phyloP scores from a whole-genome alignment of 192 early-diverging fungal species.

The Dispira parvispora region DNA sequence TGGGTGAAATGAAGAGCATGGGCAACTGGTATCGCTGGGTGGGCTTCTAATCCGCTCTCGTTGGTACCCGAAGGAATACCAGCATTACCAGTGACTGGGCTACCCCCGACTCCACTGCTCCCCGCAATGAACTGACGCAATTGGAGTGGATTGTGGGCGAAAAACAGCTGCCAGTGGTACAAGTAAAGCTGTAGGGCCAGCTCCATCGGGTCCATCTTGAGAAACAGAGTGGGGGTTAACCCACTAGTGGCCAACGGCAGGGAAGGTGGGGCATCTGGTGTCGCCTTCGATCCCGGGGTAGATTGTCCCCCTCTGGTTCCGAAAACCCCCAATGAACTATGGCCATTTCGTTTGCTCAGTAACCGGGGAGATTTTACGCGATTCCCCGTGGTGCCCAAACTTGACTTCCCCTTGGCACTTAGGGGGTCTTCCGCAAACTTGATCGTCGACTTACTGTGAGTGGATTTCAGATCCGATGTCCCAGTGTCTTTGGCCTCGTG shows the following conservation, averaged over 20 bases:
- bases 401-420: not conserved
- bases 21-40: constrained; percentile 7
- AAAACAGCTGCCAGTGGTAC: constrained; percentile 34
- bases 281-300: too few species aligned
- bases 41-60: constrained; percentile 4
- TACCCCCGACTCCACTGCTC: constrained; percentile 13
- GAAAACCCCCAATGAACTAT: not conserved
- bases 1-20: constrained; percentile 33
- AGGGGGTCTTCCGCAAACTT: not conserved
- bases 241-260: constrained; percentile 34
- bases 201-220: constrained; percentile 34
- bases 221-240: constrained; percentile 39
- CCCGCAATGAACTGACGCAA: constrained; percentile 3
- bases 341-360: not conserved
- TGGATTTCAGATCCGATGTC: not conserved
- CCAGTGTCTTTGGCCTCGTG: not conserved
- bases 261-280: not conserved
- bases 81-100: constrained; percentile 16
- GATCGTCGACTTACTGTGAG: not conserved
- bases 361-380: not conserved
- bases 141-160: constrained; percentile 19
- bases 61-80: not conserved
- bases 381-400: not conserved
- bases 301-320: too few species aligned
- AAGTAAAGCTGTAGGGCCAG: constrained; percentile 53